Conservation (phyloP, 1,139 yeast genomes). For the Hyphopichia pseudoburtonii region DNA sequence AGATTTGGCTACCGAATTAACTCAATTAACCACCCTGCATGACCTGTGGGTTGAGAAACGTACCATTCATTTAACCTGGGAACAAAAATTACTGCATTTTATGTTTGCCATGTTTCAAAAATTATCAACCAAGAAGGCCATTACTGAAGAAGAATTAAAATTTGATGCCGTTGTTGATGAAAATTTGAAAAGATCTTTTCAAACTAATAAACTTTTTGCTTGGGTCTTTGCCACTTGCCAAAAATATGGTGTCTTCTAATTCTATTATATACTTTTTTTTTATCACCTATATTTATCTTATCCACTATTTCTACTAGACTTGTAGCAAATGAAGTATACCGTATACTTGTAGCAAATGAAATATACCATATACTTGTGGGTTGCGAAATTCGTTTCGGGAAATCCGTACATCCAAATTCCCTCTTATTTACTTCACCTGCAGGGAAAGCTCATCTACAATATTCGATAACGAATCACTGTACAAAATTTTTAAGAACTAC, state of each 20-base stretch:
- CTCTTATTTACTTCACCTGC: no score
- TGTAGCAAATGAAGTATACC: no score
- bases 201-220: constrained; percentile 15
- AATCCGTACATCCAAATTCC: no score
- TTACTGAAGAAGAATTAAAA: constrained; percentile 21
- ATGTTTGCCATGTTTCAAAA: constrained; percentile 16
- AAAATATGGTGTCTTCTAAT: constrained; percentile 30
- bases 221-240: constrained; percentile 34
- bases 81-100: constrained; percentile 20
- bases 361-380: no score
- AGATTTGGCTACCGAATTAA: constrained; percentile 9
- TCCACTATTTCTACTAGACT: no score
- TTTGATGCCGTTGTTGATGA: constrained; percentile 28
- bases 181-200: constrained; percentile 16
- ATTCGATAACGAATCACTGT: no score
- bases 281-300: background rate
- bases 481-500: no score
- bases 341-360: no score
- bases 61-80: constrained; percentile 14
- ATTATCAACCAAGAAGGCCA: constrained; percentile 15
- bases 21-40: constrained; percentile 11
- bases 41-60: constrained; percentile 8
- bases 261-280: background rate
- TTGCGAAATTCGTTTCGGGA: no score
- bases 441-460: no score